Base-by-base conservation (phyloP, 257 asterid species). In the Solanum dulcamara region DNA sequence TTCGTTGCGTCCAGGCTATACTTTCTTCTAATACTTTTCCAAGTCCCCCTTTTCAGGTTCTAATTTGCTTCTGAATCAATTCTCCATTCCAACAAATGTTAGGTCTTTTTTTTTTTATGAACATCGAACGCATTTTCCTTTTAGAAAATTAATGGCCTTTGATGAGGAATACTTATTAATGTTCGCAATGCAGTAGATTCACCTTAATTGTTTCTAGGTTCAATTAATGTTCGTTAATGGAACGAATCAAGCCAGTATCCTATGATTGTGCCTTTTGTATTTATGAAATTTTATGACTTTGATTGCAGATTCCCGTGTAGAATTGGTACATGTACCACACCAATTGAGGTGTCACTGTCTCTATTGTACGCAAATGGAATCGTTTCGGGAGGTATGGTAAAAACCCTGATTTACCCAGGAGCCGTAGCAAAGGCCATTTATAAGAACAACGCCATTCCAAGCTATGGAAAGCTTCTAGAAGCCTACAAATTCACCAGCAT, bases 1-100 rank as follows among this genome's bases (percentile, higher is more conserved):
- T 87, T 83, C 8, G 22, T 77, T n/a, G 93, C 98, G 20, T 86
- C 91, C n/a, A 88, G 42, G 30, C 11, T 93, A 42, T 93, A 85
- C 89, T 93, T 94, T 85, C 68, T 88, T 87, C 57, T 93, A 32
- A 90, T 94, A 35, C 88, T 94, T 14, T 70, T 88, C n/a, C 94
- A 92, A 89, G 33, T 94, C 85, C 98, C 96, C 70, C 93, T 92
- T 88, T 94, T 94, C 93, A 87, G 95, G 98, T 92, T 67, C 60
- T 83, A 17, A 26, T 77, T 28, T 28, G 10, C 42, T 77, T 24
- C 8, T 75, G 13, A 38, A 72, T 72, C 33, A 12, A 22, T 40
- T 71, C 2, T 12, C 55, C 18, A 40, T 71, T 38, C 12, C 6
- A 40, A 28, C 35, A 72, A 24, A 13, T 44, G 24, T 44, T 75